These are phyloP conservation scores for Ballota nigra DNA, from an alignment of 257 asterid species.

Conservation along the genomic window DNA sequence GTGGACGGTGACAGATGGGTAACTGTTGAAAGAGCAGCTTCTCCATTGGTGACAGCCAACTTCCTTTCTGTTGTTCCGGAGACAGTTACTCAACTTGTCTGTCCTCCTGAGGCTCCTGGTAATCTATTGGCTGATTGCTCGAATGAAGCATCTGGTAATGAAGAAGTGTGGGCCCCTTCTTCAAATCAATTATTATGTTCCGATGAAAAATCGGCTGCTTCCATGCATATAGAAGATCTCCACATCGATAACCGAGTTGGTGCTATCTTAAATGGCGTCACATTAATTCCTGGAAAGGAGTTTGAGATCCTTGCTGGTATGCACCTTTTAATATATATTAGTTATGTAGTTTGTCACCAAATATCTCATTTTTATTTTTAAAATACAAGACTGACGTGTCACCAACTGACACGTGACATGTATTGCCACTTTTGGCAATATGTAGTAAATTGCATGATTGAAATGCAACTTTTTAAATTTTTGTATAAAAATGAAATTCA, in stretches of 20 bases:
- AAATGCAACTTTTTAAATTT: not conserved
- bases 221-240: constrained; percentile 44
- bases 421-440: not conserved
- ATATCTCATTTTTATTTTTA: not conserved
- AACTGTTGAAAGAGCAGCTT: constrained; percentile 89
- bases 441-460: not conserved
- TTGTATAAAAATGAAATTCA: not conserved
- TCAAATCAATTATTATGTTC: constrained; percentile 28
- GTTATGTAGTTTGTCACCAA: not conserved
- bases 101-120: constrained; percentile 99
- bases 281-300: constrained; percentile 75
- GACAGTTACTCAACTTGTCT: constrained; percentile 75
- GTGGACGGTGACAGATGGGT: constrained; percentile 88
- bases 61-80: constrained; percentile 76
- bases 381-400: constrained; percentile 17
- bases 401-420: constrained; percentile 2
- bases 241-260: constrained; percentile 77
- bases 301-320: constrained; percentile 77
- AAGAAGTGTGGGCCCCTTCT: constrained; percentile 33
- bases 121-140: constrained; percentile 71
- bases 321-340: constrained; percentile 8
- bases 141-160: constrained; percentile 37
- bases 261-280: constrained; percentile 61
- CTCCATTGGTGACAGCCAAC: constrained; percentile 69
- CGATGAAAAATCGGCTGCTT: constrained; percentile 29